These are phyloP conservation scores for Physcomitrellopsis africana DNA, from an alignment of 225 moss, liverwort and hornwort genomes.

Conservation along the genomic window DNA sequence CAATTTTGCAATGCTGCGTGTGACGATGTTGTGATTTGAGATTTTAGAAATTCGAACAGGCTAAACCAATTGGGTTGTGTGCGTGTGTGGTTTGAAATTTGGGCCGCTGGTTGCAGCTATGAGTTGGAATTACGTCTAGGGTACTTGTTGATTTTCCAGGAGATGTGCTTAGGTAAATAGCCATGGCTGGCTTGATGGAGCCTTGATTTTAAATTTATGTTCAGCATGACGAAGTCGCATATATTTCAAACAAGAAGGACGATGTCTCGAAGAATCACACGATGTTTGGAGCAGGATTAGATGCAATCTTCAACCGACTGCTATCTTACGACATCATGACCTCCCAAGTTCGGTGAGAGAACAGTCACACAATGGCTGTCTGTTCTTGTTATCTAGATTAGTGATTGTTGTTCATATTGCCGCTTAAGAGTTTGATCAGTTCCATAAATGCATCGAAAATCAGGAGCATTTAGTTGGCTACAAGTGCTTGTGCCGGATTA, in stretches of 20 bases:
- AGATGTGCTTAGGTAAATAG: not conserved
- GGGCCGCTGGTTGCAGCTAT: not conserved
- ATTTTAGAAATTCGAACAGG: not conserved
- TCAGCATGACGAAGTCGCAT: not conserved
- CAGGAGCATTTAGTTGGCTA: not conserved
- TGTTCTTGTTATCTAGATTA: not conserved
- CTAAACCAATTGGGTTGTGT: not conserved
- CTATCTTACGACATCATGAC: not conserved
- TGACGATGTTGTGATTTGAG: not conserved
- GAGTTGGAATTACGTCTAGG: not conserved
- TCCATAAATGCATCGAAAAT: not conserved
- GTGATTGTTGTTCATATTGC: constrained; percentile 2
- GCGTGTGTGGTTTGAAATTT: not conserved
- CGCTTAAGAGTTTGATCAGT: not conserved
- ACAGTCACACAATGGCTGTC: not conserved
- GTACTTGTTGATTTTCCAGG: not conserved
- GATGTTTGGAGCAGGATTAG: not conserved
- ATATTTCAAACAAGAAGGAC: not conserved
- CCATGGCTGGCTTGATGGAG: not conserved
- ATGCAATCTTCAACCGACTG: not conserved
- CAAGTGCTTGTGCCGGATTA: not conserved
- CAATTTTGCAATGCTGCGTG: not conserved
- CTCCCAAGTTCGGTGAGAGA: not conserved
- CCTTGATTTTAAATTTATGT: not conserved
- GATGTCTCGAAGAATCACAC: not conserved